A percentile compares a stretch with the other conserved stretches of the same genome.
Evolutionary conservation across 257 asterid genomes (phyloP).

Genomic region (Leptodermis oblonga): DNA sequence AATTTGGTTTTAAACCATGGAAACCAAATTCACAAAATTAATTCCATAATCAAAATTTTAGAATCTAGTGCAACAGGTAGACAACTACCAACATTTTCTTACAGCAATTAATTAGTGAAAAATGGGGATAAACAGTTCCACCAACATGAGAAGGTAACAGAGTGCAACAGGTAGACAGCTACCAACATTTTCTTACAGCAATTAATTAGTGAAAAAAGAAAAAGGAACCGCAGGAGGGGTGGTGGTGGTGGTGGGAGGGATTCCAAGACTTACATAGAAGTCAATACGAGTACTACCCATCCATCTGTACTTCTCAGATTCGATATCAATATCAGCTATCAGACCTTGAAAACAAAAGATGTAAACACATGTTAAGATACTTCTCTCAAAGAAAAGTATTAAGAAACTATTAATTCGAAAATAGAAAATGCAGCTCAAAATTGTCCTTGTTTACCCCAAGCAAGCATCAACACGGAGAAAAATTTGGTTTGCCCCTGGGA

Average conservation of each 20-base stretch:
- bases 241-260: too few relatives aligned
- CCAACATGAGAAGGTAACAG: background rate
- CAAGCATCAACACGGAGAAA: constrained; percentile 87
- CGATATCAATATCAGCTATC: constrained; percentile 45
- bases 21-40: too few relatives aligned
- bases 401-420: background rate
- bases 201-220: background rate
- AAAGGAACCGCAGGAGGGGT: too few relatives aligned
- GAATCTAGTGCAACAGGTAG: constrained; percentile 4
- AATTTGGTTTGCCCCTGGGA: constrained; percentile 59
- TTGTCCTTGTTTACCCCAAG: constrained; percentile 72
- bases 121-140: background rate
- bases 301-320: too few relatives aligned
- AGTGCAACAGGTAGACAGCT: background rate
- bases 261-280: too few relatives aligned
- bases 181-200: background rate
- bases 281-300: too few relatives aligned
- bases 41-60: too few relatives aligned
- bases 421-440: constrained; percentile 13
- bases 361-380: background rate
- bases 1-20: too few relatives aligned
- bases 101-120: background rate
- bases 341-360: too few relatives aligned
- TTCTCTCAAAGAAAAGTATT: background rate
- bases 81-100: background rate